Evolutionary conservation across 2,329 filamentous ascomycete genomes (phyloP).

Genomic region (Pseudogymnoascus sp.): DNA sequence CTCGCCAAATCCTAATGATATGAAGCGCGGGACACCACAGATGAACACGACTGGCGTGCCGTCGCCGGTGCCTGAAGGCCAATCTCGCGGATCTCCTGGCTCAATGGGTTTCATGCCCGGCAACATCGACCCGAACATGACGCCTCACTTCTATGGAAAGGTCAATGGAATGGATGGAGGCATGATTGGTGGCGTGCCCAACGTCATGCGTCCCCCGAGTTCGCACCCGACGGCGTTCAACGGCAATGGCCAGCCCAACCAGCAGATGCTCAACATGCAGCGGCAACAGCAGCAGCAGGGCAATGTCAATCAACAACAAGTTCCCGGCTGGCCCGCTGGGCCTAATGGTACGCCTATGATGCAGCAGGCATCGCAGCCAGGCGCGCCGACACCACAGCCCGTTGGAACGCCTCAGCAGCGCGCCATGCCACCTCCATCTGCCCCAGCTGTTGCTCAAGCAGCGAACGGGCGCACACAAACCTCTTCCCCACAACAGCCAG

Average conservation of each 20-base stretch:
- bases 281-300: slow-evolving; percentile 31
- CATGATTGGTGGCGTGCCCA: slow-evolving; percentile 50
- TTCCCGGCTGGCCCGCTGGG: slow-evolving; percentile 25
- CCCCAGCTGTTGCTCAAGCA: slow-evolving; percentile 40
- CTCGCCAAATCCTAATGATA: slow-evolving; percentile 70
- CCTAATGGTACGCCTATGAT: slow-evolving; percentile 37
- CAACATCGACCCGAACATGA: slow-evolving; percentile 55
- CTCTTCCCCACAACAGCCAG: slow-evolving; percentile 54
- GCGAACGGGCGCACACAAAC: slow-evolving; percentile 49
- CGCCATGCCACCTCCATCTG: slow-evolving; percentile 59
- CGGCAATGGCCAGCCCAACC: slow-evolving; percentile 44
- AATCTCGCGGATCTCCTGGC: slow-evolving; percentile 57
- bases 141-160: slow-evolving; percentile 50
- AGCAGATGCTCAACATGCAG: slow-evolving; percentile 54
- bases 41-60: slow-evolving; percentile 62
- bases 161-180: slow-evolving; percentile 43
- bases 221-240: slow-evolving; percentile 56
- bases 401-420: slow-evolving; percentile 64
- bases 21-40: slow-evolving; percentile 70
- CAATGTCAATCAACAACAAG: slow-evolving; percentile 5
- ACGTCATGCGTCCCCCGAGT: slow-evolving; percentile 58
- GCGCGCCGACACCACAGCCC: slow-evolving; percentile 23
- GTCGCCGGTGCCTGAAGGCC: slow-evolving; percentile 63
- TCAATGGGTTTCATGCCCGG: slow-evolving; percentile 55
- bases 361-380: slow-evolving; percentile 36